Conservation (phyloP, 2,329 filamentous ascomycete species). For the Thelonectria discophora region DNA sequence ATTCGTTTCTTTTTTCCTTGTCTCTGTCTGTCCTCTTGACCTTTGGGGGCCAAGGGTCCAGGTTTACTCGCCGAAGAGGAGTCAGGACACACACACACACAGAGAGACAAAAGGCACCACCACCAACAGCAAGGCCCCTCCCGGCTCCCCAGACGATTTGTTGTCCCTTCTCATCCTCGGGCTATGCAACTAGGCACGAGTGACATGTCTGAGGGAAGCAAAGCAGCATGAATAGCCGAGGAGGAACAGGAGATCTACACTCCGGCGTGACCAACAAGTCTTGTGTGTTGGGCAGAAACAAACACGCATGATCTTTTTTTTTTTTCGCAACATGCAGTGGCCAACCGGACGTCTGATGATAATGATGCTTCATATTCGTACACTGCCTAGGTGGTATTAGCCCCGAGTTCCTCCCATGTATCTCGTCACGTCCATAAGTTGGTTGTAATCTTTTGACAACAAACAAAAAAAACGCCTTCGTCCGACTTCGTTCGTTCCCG, state of each 20-base stretch:
- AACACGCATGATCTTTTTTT: slow-evolving; percentile 34
- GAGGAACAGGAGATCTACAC: slow-evolving; percentile 10
- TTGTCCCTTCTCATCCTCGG: slow-evolving; percentile 29
- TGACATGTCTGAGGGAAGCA: slow-evolving; percentile 4
- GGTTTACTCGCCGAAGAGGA: too few relatives aligned
- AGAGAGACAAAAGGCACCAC: too few relatives aligned
- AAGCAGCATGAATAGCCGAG: background rate
- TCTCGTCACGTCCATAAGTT: slow-evolving; percentile 20
- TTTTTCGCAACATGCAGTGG: too few relatives aligned
- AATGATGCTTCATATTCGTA: slow-evolving; percentile 25
- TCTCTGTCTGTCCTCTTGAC: background rate
- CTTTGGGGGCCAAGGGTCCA: slow-evolving; percentile 18
- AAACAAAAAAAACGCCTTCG: slow-evolving; percentile 34
- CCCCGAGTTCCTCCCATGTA: slow-evolving; percentile 16
- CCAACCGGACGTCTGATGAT: too few relatives aligned
- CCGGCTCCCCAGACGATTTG: slow-evolving; percentile 25
- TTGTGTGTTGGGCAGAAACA: slow-evolving; percentile 30
- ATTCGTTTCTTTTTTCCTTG: background rate
- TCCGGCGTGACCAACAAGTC: slow-evolving; percentile 1
- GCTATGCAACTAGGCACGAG: slow-evolving; percentile 26
- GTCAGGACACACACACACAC: too few relatives aligned
- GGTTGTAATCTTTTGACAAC: slow-evolving; percentile 31
- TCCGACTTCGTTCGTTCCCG: slow-evolving; percentile 33
- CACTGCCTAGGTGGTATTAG: slow-evolving; percentile 25
- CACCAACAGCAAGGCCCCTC: background rate